Evolutionary conservation across 345 rosid species (phyloP), one percentile per base, ranked within the genome.

Genomic region (Odontarrhena argentea): DNA sequence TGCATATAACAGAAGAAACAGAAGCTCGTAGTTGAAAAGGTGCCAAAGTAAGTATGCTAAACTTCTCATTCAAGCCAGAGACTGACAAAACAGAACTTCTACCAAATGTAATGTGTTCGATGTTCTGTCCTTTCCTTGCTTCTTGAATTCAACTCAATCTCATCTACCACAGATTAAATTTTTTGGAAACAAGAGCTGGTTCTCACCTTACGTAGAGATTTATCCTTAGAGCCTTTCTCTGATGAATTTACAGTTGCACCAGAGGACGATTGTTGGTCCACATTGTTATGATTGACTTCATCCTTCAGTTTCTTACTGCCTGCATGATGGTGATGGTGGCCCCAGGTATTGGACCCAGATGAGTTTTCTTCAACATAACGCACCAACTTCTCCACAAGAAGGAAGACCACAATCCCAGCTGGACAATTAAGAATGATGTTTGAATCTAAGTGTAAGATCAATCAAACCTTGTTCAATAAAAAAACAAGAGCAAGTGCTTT

Each of bases 391-490:
- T 94, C 99, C 47, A 94, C 96, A 40, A 94, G 70, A 74, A 91
- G 93, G 74, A 94, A 94, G 63, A 94, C 79, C 69, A 91, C 93
- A 76, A 94, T 91, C 74, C 99, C 99, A 82, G 91, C 99, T 94
- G 85, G 18, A 79, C 62, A 73, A 51, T 45, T 45, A 79, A 73
- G 72, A 76, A 25, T 65, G 40, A 71, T 47, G 59, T 48, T 71
- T 76, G 49, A 75, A 59, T 45, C 68, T 53, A 70, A 69, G 37
- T 51, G 61, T 45, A 18, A 48, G 2, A 22, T 54, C 41, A 11
- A 9, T 18, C 44, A 50, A 18, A 37, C 57, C 57, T 12, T 34
- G 24, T 58, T 44, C 4, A 6, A 26, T 12, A 6, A 9, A 40
- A 18, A 53, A 44, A 65, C 8, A 25, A 48, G 26, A 56, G 5